phyloP scores from a whole-genome alignment of 2,329 filamentous ascomycete genomes.

The Talaromyces atroroseus region DNA sequence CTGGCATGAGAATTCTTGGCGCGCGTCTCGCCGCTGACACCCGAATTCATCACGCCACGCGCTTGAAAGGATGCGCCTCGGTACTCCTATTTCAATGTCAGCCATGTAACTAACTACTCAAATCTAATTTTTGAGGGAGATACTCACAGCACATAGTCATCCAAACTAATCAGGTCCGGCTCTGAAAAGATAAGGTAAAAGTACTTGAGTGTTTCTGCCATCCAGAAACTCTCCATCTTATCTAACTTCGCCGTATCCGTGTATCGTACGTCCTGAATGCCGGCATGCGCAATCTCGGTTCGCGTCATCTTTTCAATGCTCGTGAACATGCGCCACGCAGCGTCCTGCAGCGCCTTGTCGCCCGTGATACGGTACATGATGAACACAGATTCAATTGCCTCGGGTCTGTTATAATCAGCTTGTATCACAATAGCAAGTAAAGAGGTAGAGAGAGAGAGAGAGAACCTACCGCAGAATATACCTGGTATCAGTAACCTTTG shows the following conservation, averaged over 20 bases:
- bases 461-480: constrained; percentile 16
- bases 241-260: constrained; percentile 25
- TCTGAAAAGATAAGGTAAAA: constrained; percentile 43
- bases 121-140: not conserved
- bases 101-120: not conserved
- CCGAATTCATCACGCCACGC: not conserved
- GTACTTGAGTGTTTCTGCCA: constrained; percentile 43
- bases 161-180: constrained; percentile 35
- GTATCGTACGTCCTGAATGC: constrained; percentile 38
- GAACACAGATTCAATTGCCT: constrained; percentile 59
- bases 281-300: constrained; percentile 41
- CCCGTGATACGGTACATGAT: constrained; percentile 57
- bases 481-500: constrained; percentile 6
- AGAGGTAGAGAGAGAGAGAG: not conserved
- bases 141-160: constrained; percentile 41
- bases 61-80: constrained; percentile 14
- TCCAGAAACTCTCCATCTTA: constrained; percentile 43
- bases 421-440: not conserved
- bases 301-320: constrained; percentile 40
- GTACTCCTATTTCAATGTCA: constrained; percentile 8
- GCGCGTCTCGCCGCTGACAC: not conserved
- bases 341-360: constrained; percentile 42
- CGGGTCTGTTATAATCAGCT: constrained; percentile 32
- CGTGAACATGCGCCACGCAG: constrained; percentile 48
- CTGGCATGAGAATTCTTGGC: not conserved